These are phyloP conservation scores for Parmales sp. DNA, from an alignment of 108 stramenopile genomes.

Conservation along the genomic window DNA sequence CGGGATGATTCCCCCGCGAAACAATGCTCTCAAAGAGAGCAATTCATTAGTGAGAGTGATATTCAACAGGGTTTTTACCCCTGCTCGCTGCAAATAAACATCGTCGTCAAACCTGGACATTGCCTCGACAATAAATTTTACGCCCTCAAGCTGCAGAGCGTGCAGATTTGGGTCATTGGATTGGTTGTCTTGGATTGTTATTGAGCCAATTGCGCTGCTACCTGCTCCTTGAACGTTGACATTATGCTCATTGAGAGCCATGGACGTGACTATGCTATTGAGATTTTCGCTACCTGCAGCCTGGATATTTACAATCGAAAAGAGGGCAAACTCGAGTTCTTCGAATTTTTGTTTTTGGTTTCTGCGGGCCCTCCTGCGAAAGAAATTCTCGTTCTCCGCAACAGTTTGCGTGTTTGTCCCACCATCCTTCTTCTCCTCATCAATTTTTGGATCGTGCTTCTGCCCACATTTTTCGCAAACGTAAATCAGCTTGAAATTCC, in stretches of 20 bases:
- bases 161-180: neutral
- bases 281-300: neutral
- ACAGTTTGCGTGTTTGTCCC: neutral
- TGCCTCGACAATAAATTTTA: neutral
- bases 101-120: neutral
- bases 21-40: neutral
- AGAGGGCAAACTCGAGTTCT: neutral
- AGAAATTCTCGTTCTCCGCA: neutral
- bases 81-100: neutral
- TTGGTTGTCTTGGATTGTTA: neutral
- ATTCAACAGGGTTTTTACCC: neutral
- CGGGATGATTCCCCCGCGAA: neutral
- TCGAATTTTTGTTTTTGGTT: neutral
- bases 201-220: neutral
- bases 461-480: conserved; percentile 5
- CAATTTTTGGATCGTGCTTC: neutral
- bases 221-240: conserved; percentile 1
- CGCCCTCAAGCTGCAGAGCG: neutral
- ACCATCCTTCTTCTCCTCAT: neutral
- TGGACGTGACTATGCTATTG: neutral
- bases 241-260: neutral
- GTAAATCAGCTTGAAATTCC: conserved; percentile 9
- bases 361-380: neutral
- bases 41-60: neutral
- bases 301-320: neutral